Base-by-base conservation (phyloP, 2,329 filamentous ascomycete genomes). In the Colletotrichum musicola region DNA sequence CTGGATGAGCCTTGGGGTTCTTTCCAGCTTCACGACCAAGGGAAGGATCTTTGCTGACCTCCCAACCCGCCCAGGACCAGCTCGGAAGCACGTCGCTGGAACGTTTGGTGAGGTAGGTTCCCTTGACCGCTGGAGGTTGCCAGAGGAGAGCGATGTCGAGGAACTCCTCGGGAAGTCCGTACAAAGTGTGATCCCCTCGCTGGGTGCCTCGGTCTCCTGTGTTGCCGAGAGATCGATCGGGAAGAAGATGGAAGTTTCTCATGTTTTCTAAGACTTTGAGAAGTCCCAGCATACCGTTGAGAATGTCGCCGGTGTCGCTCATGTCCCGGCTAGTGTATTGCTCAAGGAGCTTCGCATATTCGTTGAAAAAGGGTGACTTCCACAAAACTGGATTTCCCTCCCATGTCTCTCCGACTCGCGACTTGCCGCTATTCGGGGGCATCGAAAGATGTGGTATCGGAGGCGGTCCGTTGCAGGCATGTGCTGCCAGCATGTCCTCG, bases 371-470 rank as follows among this genome's bases (percentile, higher is more conserved):
- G 4, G 46, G 18, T 1, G 46, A 49, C 18, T 20, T 18, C 46
- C 25, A 16, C 12, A 49, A 4, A 1, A 20, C 12, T 6, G n/a
- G 16, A 0, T 1, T 1, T 1, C 20, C 9, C 4, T 49, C n/a
- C 46, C 46, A 49, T 10, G 16, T 49, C 16, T 49, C 46, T 13
- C 12, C n/a, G 46, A 20, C n/a, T 18, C 13, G 14, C 1, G 44
- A 18, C 44, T 1, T 18, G 44, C 10, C 44, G 9, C 10, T 18
- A 2, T 10, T 20, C 2, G 46, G 18, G 9, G 46, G n/a, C 18
- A 49, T 25, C 0, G 46, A 49, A 10, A 49, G 46, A 22, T 49
- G 18, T 4, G 46, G n/a, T 0, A 49, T 49, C 18, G 2, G 16
- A 49, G 46, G 46, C 2, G 46, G 46, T 2, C 46, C 46, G 7